Evolutionary conservation across 495 filamentous ascomycete species (phyloP).

Genomic region (Penicillium paxilli): DNA sequence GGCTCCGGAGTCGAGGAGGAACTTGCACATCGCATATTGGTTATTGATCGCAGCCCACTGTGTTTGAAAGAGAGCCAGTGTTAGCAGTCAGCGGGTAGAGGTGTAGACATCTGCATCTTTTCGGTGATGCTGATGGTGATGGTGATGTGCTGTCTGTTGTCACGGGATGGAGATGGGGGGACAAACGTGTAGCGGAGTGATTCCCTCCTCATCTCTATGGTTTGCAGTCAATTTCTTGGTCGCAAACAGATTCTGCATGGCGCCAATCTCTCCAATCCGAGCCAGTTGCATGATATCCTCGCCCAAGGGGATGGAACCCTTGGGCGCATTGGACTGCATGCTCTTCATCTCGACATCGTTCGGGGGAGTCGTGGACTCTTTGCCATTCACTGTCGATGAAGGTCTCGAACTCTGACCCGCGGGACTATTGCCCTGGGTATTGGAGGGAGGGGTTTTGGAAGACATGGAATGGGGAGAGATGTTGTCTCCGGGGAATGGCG

Average conservation of each 20-base stretch:
- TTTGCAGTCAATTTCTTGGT: constrained; percentile 75
- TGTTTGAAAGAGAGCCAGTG: background rate
- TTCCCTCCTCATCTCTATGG: constrained; percentile 85
- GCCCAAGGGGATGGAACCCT: constrained; percentile 57
- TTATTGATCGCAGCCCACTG: constrained; percentile 99
- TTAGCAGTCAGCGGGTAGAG: constrained; percentile 3
- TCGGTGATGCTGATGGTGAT: background rate
- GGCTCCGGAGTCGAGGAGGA: constrained; percentile 84
- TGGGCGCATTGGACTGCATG: constrained; percentile 49
- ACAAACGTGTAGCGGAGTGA: constrained; percentile 91
- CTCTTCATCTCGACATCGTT: constrained; percentile 71
- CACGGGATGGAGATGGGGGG: background rate
- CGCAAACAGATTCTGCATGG: constrained; percentile 86
- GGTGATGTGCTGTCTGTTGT: no score
- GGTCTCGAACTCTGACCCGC: constrained; percentile 25
- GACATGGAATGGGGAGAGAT: constrained; percentile 24
- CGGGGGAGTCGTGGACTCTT: constrained; percentile 57
- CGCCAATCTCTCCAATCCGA: constrained; percentile 78
- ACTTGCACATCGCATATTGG: constrained; percentile 93
- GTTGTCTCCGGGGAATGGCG: no score
- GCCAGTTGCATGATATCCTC: constrained; percentile 96
- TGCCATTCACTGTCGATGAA: constrained; percentile 46
- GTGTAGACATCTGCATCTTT: background rate
- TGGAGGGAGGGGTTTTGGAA: constrained; percentile 29
- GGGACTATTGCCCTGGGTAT: constrained; percentile 27